Base-by-base conservation (phyloP, 1,139 yeast genomes). In the Sugiyamaella japonica region DNA sequence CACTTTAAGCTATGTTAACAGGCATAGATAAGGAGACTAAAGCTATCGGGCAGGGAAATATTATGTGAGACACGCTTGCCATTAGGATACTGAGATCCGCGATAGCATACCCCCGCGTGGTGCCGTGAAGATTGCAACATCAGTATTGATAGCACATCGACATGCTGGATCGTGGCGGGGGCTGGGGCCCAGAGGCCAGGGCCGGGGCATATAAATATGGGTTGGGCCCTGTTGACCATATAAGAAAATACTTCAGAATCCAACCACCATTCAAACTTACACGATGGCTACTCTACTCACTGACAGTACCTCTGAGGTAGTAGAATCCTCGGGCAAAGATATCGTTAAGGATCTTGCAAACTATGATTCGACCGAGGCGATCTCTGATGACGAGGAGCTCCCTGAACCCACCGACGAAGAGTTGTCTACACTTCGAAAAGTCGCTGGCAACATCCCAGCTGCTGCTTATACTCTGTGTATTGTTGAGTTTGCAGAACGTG, bases 401-500 rank as follows among this genome's bases (percentile, higher is more conserved):
- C 50, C 43, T 7, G 54, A 45, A 41, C 56, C 56, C 1, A 53
- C 56, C 2, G 50, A 44, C 7, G 56, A 53, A 45, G 56, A 53
- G 23, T 13, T 12, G n/a, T 7, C 25, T 12, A 48, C 50, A 29
- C 48, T 53, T 7, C 16, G 56, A 37, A 53, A 48, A 39, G 50
- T 53, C 2, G 56, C 56, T 31, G 56, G 46, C 16, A 13, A 10
- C 13, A 39, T 53, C 8, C 56, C 56, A n/a, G 50, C 56, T 15
- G 38, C 44, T 6, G 56, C 56, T 1, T 56, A 53, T 20, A 50
- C 52, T 2, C 40, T 53, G 3, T 56, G 56, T 29, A 10, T 56
- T 12, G 56, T 56, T 3, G 58, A 56, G 31, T 56, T 56, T 17
- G 80, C 86, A 23, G 89, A 84, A 70, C 76, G 89, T 69, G 84